Percentiles rank a stretch among this genome's conserved stretches.
Evolutionary conservation across 116 monocot genomes (phyloP).

Genomic region (Papilionanthe hybrid): DNA sequence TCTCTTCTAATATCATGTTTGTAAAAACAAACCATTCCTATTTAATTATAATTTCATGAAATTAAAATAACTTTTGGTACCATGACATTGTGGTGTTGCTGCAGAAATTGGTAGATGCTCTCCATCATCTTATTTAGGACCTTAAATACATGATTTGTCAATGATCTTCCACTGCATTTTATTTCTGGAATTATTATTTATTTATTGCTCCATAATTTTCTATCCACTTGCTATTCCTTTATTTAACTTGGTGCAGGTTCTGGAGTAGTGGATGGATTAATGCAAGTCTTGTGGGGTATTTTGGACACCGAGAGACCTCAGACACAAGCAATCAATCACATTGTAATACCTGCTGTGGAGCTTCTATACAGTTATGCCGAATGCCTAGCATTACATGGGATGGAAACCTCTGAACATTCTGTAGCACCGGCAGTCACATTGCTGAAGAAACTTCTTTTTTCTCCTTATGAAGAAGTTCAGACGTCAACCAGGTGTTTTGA

Average conservation of each 20-base stretch:
- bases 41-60: too few relatives aligned
- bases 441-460: slow-evolving; percentile 79
- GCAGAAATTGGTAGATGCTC: too few relatives aligned
- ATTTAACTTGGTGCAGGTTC: slow-evolving; percentile 44
- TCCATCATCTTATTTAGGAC: too few relatives aligned
- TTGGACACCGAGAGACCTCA: slow-evolving; percentile 83
- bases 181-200: not conserved
- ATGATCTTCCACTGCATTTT: not conserved
- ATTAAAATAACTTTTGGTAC: too few relatives aligned
- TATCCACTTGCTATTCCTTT: not conserved
- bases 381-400: slow-evolving; percentile 69
- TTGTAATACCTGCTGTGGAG: slow-evolving; percentile 88
- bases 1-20: too few relatives aligned
- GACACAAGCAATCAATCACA: slow-evolving; percentile 84
- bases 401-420: slow-evolving; percentile 44
- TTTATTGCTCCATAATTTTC: not conserved
- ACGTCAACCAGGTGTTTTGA: slow-evolving; percentile 72
- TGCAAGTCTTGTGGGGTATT: slow-evolving; percentile 92
- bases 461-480: slow-evolving; percentile 89
- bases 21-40: too few relatives aligned
- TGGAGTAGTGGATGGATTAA: slow-evolving; percentile 79
- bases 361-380: slow-evolving; percentile 98
- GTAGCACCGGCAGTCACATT: slow-evolving; percentile 76
- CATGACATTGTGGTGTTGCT: too few relatives aligned
- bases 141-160: not conserved